phyloP scores from a whole-genome alignment of 768 basidiomycete genomes.

The Thelephora ganbajun region DNA sequence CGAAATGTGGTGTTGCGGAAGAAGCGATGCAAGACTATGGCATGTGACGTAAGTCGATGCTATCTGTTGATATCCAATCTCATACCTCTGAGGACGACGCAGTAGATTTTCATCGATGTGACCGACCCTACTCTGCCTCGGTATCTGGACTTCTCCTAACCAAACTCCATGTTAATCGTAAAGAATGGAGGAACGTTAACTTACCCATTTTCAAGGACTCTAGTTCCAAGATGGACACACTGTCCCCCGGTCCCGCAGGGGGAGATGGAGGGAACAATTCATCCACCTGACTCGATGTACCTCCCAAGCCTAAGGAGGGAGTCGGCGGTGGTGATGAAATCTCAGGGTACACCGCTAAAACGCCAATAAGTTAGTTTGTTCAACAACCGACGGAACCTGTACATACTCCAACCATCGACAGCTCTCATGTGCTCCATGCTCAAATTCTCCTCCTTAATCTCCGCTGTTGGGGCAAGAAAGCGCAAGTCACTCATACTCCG shows the following conservation, averaged over 20 bases:
- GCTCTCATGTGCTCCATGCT: conserved; percentile 38
- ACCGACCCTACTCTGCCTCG: conserved; percentile 35
- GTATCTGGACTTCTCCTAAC: conserved; percentile 39
- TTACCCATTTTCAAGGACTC: conserved; percentile 38
- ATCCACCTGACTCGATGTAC: conserved; percentile 32
- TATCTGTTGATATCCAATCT: no score
- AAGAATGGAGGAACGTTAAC: background rate
- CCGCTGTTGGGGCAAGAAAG: conserved; percentile 14
- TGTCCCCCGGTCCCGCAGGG: conserved; percentile 19
- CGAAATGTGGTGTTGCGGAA: conserved; percentile 15
- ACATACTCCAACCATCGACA: conserved; percentile 55
- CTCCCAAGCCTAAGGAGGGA: conserved; percentile 20
- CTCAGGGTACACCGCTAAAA: background rate
- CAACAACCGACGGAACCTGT: conserved; percentile 1
- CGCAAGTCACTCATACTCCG: conserved; percentile 15
- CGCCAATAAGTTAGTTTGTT: background rate
- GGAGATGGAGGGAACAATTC: conserved; percentile 37
- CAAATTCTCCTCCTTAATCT: conserved; percentile 29
- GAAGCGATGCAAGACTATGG: conserved; percentile 25
- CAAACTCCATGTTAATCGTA: conserved; percentile 1
- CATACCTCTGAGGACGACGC: conserved; percentile 2
- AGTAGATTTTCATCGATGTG: no score
- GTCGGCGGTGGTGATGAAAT: conserved; percentile 28
- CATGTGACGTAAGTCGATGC: background rate
- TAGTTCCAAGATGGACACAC: conserved; percentile 23